Evolutionary conservation across 441 rosid species (phyloP).

Genomic region (Gossypium schwendimanii): DNA sequence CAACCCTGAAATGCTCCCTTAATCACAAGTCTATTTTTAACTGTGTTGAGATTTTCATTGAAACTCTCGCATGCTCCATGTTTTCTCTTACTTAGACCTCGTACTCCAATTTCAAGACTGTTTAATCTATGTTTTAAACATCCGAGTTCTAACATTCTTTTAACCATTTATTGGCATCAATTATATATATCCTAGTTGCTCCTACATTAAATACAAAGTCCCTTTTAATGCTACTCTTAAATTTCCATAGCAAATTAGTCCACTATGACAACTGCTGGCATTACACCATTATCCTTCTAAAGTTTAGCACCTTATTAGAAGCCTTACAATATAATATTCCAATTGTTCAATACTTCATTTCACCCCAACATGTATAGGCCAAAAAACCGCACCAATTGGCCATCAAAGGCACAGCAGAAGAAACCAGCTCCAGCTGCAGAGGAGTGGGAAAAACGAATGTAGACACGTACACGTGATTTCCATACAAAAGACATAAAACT

Average conservation of each 20-base stretch:
- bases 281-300: not conserved
- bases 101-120: not conserved
- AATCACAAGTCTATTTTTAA: not conserved
- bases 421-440: not conserved
- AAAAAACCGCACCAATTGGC: not conserved
- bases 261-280: not conserved
- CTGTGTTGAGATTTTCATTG: not conserved
- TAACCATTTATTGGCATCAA: not conserved
- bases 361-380: not conserved
- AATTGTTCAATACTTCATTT: not conserved
- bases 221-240: not conserved
- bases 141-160: not conserved
- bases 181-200: not conserved
- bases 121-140: not conserved
- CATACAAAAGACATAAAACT: not conserved
- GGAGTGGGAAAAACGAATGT: not conserved
- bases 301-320: not conserved
- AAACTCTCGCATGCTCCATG: not conserved
- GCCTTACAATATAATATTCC: not conserved
- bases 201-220: not conserved
- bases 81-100: not conserved
- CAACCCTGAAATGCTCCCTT: not conserved
- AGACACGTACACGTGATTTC: constrained; percentile 35
- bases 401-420: not conserved
- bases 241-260: not conserved